Conservation (phyloP, 371 early-diverging fungal genomes). For the Haplosporangium sp. region DNA sequence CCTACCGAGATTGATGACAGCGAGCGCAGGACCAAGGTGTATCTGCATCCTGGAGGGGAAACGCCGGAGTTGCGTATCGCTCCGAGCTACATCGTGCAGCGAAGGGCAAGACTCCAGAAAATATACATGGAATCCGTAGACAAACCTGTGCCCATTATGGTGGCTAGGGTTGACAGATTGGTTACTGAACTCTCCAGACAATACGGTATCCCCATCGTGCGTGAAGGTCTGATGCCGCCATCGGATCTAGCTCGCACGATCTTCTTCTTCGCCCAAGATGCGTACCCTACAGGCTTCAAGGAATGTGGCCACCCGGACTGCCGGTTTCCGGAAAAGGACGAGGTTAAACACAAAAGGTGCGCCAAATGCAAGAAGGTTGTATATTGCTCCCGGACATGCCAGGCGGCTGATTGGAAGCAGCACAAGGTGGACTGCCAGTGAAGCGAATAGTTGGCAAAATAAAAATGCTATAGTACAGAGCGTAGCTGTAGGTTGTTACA, state of each 20-base stretch:
- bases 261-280: background rate
- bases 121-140: background rate
- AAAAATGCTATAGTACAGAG: too few relatives aligned
- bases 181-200: background rate
- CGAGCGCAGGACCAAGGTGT: background rate
- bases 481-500: too few relatives aligned
- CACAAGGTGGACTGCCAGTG: constrained; percentile 7
- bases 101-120: background rate
- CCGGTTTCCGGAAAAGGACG: background rate
- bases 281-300: background rate
- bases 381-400: constrained; percentile 11
- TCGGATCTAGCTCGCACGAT: background rate
- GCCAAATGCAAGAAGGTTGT: constrained; percentile 1
- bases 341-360: constrained; percentile 1
- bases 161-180: constrained; percentile 12
- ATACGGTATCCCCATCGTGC: constrained; percentile 2
- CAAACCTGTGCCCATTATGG: background rate
- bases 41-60: background rate
- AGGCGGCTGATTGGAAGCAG: constrained; percentile 8
- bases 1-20: constrained; percentile 12
- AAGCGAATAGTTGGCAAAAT: background rate
- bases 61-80: background rate
- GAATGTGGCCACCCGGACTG: constrained; percentile 15
- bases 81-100: background rate
- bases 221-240: background rate